A percentile compares a stretch with the other conserved stretches of the same genome.
phyloP scores from a whole-genome alignment of 2,329 filamentous ascomycete genomes.

The Plectosphaerella sp. region DNA sequence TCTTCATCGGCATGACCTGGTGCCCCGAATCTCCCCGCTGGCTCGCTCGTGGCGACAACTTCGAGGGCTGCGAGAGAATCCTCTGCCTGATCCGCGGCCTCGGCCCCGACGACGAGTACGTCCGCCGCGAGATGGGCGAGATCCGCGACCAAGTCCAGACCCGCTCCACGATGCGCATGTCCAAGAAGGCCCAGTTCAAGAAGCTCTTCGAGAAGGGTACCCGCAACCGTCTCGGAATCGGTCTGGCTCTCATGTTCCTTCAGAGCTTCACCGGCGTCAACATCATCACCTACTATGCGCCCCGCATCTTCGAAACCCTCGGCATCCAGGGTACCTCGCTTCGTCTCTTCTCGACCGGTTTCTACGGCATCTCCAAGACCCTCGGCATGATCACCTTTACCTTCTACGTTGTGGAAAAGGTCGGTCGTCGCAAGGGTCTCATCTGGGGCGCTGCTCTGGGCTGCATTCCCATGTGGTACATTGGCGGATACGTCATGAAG shows the following conservation, averaged over 20 bases:
- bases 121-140: slow-evolving; percentile 46
- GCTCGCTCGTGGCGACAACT: slow-evolving; percentile 26
- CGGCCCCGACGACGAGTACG: slow-evolving; percentile 9
- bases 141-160: slow-evolving; percentile 55
- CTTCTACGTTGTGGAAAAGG: slow-evolving; percentile 41
- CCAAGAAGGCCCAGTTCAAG: slow-evolving; percentile 20
- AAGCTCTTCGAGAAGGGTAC: slow-evolving; percentile 30
- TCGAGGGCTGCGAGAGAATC: slow-evolving; percentile 32
- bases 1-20: slow-evolving; percentile 27
- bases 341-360: slow-evolving; percentile 32
- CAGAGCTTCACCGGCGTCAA: slow-evolving; percentile 43
- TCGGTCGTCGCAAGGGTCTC: slow-evolving; percentile 43
- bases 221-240: slow-evolving; percentile 44
- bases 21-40: slow-evolving; percentile 33
- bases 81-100: slow-evolving; percentile 28
- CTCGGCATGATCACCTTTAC: slow-evolving; percentile 30
- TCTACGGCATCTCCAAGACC: slow-evolving; percentile 34
- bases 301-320: slow-evolving; percentile 30
- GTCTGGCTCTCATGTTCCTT: slow-evolving; percentile 43
- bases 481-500: slow-evolving; percentile 30
- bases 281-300: slow-evolving; percentile 56
- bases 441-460: slow-evolving; percentile 36
- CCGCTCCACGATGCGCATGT: slow-evolving; percentile 22
- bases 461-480: slow-evolving; percentile 32
- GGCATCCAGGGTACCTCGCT: slow-evolving; percentile 26